Evolutionary conservation across 371 early-diverging fungal species (phyloP).

Genomic region (Mucor sp.): DNA sequence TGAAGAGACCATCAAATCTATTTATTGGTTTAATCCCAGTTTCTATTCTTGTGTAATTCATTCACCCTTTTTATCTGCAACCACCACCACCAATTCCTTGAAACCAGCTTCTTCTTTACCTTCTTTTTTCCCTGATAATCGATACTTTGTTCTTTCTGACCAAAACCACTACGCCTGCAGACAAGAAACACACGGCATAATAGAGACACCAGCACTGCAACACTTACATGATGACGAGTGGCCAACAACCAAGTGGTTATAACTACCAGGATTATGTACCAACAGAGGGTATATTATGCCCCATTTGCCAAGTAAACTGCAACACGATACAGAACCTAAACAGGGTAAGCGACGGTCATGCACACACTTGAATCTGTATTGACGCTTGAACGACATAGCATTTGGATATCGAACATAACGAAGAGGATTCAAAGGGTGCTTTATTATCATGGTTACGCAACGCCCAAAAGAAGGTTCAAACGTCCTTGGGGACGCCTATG

Average conservation of each 20-base stretch:
- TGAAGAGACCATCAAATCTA: background rate
- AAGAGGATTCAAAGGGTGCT: conserved; percentile 51
- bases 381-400: conserved; percentile 23
- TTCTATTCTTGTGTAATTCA: background rate
- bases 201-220: background rate
- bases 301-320: conserved; percentile 55
- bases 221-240: conserved; percentile 15
- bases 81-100: background rate
- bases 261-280: conserved; percentile 51
- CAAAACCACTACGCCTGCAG: background rate
- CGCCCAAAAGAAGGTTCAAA: conserved; percentile 49
- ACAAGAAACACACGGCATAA: background rate
- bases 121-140: background rate
- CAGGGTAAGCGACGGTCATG: conserved; percentile 16
- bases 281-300: conserved; percentile 47
- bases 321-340: conserved; percentile 49
- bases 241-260: conserved; percentile 11
- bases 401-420: conserved; percentile 40
- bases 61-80: background rate
- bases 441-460: conserved; percentile 47
- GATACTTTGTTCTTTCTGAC: background rate
- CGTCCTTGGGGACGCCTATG: conserved; percentile 23
- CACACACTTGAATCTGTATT: too few species aligned
- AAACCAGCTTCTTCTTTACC: background rate
- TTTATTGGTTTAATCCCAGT: background rate